These are phyloP conservation scores for Chalaropsis thielavioides DNA, from an alignment of 2,329 filamentous ascomycete genomes.

Conservation along the genomic window DNA sequence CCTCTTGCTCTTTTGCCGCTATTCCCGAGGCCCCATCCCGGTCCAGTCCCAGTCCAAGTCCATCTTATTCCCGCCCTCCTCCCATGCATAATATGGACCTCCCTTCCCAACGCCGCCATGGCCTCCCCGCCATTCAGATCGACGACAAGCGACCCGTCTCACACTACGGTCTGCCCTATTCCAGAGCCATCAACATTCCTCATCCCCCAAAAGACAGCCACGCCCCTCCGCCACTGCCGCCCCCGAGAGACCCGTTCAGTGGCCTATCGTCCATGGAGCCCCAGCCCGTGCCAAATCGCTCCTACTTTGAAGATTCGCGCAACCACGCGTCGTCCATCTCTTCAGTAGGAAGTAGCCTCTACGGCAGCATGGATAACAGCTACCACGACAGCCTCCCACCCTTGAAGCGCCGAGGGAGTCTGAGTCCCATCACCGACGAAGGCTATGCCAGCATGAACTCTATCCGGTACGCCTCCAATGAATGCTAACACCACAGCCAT, in stretches of 20 bases:
- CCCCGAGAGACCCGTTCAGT: slow-evolving; percentile 16
- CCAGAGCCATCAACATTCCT: slow-evolving; percentile 18
- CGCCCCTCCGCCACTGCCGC: slow-evolving; percentile 18
- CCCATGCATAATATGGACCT: slow-evolving; percentile 13
- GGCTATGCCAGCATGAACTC: slow-evolving; percentile 32
- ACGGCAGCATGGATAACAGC: slow-evolving; percentile 30
- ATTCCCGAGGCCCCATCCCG: neutral
- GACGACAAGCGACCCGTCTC: slow-evolving; percentile 11
- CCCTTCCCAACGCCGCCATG: slow-evolving; percentile 16
- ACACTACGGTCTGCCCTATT: slow-evolving; percentile 5
- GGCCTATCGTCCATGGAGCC: slow-evolving; percentile 1
- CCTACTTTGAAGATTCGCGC: slow-evolving; percentile 8
- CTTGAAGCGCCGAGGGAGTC: slow-evolving; percentile 8
- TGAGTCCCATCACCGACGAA: slow-evolving; percentile 26
- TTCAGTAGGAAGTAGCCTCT: slow-evolving; percentile 23
- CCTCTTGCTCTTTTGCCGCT: neutral
- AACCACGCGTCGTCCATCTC: slow-evolving; percentile 15
- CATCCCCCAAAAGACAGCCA: slow-evolving; percentile 11
- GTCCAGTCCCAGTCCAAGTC: neutral
- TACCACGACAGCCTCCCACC: slow-evolving; percentile 21
- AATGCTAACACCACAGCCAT: no score
- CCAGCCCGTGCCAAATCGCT: slow-evolving; percentile 7
- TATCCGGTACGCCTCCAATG: slow-evolving; percentile 23
- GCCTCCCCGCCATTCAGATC: slow-evolving; percentile 17
- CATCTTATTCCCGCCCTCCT: slow-evolving; percentile 1